Base-by-base conservation (phyloP, 2,329 filamentous ascomycete species). In the Fusarium keratoplasticum region DNA sequence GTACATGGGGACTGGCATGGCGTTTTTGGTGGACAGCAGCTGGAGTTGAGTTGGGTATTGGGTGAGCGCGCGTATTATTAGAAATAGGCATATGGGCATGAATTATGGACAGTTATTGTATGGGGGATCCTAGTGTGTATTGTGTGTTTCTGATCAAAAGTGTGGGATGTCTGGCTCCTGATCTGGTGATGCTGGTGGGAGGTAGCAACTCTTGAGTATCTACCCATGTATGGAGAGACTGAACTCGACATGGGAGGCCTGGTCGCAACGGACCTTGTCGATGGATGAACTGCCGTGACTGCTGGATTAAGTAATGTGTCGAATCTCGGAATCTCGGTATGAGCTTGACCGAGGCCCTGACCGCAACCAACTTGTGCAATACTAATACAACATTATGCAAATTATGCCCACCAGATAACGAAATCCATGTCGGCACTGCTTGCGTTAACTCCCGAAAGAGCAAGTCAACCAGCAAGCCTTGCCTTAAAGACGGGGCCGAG, bases 1-100 rank as follows among this genome's bases (percentile, higher is more conserved):
- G 27, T 40, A 55, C 52, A 59, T 38, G n/a, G 47, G 22, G 36
- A 58, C 52, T 59, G 38, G 61, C 38, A 64, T 58, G 61, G 61
- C 61, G 61, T 64, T 35, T 35, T 64, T 33, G 25, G 47, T 4
- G 31, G 40, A 22, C 10, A 35, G 40, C 11, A 31, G 58, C 18
- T 55, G 47, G 61, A 57, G 47, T 29, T 38, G 22, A 25, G 59
- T 54, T 57, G 47, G 50, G 20, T 31, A 47, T 16, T 22, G 61
- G 35, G 27, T 4, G 36, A 63, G 61, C 44, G 50, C 14, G 61
- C 44, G 40, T 27, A 57, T 44, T 42, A n/a, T 27, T 64, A 57
- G 35, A 58, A 58, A 29, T 44, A 42, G 22, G 27, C 31, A 16
- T 57, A 55, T 54, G 20, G 33, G 44, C 38, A 55, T 54, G 60